Evolutionary conservation across 2,329 filamentous ascomycete genomes (phyloP).

Genomic region (Pestalotiopsis sp.): DNA sequence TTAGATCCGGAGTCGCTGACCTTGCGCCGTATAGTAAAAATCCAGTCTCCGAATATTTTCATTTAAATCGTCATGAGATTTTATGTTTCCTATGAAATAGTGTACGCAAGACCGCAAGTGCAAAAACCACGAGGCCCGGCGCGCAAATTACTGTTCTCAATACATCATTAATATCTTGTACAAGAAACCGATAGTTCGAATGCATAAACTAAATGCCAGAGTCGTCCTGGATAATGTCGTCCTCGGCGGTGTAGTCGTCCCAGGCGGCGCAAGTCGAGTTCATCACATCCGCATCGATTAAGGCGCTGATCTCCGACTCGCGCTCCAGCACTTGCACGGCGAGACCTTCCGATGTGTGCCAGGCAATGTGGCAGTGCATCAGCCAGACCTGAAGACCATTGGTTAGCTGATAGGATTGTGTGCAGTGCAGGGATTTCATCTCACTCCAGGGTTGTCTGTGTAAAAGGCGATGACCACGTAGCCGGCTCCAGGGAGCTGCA

Average conservation of each 20-base stretch:
- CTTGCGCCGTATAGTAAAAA: too few species aligned
- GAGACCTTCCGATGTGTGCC: conserved; percentile 49
- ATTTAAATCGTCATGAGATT: too few species aligned
- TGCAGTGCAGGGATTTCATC: neutral
- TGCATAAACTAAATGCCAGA: conserved; percentile 26
- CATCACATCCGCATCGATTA: conserved; percentile 22
- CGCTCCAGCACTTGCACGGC: conserved; percentile 50
- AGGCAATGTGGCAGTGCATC: conserved; percentile 43
- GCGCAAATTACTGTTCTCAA: too few species aligned
- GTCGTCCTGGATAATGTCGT: conserved; percentile 24
- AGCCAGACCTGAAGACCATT: conserved; percentile 7
- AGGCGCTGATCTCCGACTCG: conserved; percentile 24
- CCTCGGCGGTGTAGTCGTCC: conserved; percentile 22
- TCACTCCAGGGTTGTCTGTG: conserved; percentile 49
- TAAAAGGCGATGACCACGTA: conserved; percentile 50
- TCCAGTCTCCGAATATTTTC: too few species aligned
- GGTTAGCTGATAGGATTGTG: neutral
- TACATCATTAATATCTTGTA: too few species aligned
- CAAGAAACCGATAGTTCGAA: neutral
- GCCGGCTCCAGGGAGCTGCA: conserved; percentile 42
- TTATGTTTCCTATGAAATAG: too few species aligned
- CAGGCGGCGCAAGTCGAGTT: conserved; percentile 26
- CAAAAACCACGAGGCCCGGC: too few species aligned
- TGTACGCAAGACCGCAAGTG: too few species aligned
- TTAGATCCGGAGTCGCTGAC: too few species aligned